phyloP scores from a whole-genome alignment of 768 basidiomycete species.

The Mycena albidolilacea region DNA sequence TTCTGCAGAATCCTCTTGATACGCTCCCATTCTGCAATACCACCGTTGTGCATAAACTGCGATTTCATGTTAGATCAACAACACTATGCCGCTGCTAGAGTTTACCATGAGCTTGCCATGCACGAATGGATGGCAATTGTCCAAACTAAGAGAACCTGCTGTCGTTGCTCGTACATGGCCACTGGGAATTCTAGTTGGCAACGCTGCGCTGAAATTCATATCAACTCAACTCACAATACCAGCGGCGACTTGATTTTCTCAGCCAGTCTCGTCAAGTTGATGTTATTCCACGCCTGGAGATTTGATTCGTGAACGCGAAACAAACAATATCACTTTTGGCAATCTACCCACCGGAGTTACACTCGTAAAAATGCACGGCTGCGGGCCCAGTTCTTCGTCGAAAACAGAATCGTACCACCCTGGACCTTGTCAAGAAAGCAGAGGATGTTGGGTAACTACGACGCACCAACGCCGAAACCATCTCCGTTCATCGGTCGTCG shows the following conservation, averaged over 20 bases:
- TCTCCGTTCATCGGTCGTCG: slow-evolving; percentile 94
- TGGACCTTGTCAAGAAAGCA: slow-evolving; percentile 42
- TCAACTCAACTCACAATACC: slow-evolving; percentile 77
- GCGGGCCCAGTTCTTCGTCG: slow-evolving; percentile 85
- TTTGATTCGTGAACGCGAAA: neutral
- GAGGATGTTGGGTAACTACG: neutral
- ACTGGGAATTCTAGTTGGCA: slow-evolving; percentile 51
- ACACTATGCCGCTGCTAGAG: neutral
- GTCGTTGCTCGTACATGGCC: slow-evolving; percentile 96
- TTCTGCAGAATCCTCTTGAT: slow-evolving; percentile 89
- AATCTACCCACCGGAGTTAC: slow-evolving; percentile 82
- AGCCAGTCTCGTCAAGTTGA: slow-evolving; percentile 92
- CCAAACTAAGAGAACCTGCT: slow-evolving; percentile 89
- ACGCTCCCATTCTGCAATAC: slow-evolving; percentile 85
- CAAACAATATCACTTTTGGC: neutral
- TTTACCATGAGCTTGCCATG: slow-evolving; percentile 92
- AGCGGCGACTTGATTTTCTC: slow-evolving; percentile 98
- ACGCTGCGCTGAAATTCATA: slow-evolving; percentile 21
- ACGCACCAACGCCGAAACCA: slow-evolving; percentile 94
- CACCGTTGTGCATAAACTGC: slow-evolving; percentile 98
- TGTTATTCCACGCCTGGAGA: slow-evolving; percentile 94
- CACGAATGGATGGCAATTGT: slow-evolving; percentile 96
- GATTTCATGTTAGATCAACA: slow-evolving; percentile 16
- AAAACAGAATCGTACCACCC: slow-evolving; percentile 96
- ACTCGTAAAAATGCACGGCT: slow-evolving; percentile 97